Evolutionary conservation across 2,329 filamentous ascomycete species (phyloP).

Genomic region (Amylocarpus encephaloides): DNA sequence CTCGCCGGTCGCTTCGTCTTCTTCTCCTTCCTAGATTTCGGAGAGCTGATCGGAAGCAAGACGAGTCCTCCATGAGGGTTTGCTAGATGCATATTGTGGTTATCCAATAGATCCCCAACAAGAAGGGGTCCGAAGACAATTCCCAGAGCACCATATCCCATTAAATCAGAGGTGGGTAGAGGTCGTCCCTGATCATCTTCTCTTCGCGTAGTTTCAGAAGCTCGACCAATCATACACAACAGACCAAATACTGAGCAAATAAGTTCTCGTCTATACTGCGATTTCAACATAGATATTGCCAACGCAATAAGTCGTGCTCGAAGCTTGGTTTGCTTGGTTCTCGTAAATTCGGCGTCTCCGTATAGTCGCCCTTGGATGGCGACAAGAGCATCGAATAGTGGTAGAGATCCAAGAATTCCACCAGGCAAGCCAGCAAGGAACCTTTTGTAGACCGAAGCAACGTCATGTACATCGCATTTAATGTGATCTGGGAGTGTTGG

Average conservation of each 20-base stretch:
- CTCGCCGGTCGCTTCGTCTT: slow-evolving; percentile 29
- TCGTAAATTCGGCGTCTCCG: slow-evolving; percentile 44
- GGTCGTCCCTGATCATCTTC: slow-evolving; percentile 47
- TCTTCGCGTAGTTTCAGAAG: slow-evolving; percentile 46
- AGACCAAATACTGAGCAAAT: slow-evolving; percentile 63
- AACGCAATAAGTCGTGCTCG: slow-evolving; percentile 61
- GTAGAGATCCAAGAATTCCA: slow-evolving; percentile 57
- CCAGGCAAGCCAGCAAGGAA: slow-evolving; percentile 58
- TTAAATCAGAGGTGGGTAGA: slow-evolving; percentile 50
- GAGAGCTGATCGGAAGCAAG: slow-evolving; percentile 31
- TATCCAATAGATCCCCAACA: slow-evolving; percentile 49
- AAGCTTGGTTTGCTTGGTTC: slow-evolving; percentile 49
- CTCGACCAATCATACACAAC: slow-evolving; percentile 52
- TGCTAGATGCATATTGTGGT: slow-evolving; percentile 36
- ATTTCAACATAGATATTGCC: slow-evolving; percentile 53
- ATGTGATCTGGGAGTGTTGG: slow-evolving; percentile 56
- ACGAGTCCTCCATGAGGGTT: slow-evolving; percentile 25
- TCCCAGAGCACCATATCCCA: slow-evolving; percentile 58
- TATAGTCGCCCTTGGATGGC: slow-evolving; percentile 52
- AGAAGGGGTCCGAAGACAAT: slow-evolving; percentile 61
- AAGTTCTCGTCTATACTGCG: slow-evolving; percentile 53
- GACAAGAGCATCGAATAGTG: slow-evolving; percentile 56
- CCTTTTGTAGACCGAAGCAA: slow-evolving; percentile 61
- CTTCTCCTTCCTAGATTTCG: slow-evolving; percentile 38
- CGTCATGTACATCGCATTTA: slow-evolving; percentile 53